Evolutionary conservation across 352 stramenopile genomes (phyloP).

Genomic region (Phytopythium cucurbitacearum): DNA sequence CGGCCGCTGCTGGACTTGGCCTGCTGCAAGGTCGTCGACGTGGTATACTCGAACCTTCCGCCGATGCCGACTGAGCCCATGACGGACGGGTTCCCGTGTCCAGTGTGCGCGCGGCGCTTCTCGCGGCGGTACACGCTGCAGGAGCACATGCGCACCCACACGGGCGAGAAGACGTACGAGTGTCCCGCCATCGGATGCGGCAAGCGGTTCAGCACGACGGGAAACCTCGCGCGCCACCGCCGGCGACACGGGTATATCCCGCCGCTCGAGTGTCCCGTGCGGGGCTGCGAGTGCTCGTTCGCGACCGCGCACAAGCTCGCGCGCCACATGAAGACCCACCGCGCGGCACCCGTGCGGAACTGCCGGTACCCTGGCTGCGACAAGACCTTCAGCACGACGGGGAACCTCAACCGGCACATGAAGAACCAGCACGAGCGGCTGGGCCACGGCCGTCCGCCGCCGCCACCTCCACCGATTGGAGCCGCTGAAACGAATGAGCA

Average conservation of each 20-base stretch:
- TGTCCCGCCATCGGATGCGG: slow-evolving; percentile 29
- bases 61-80: too few species aligned
- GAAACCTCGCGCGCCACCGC: slow-evolving; percentile 39
- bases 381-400: slow-evolving; percentile 64
- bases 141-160: slow-evolving; percentile 42
- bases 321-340: slow-evolving; percentile 49
- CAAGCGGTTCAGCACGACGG: slow-evolving; percentile 50
- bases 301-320: slow-evolving; percentile 39
- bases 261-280: slow-evolving; percentile 16
- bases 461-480: too few species aligned
- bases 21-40: too few species aligned
- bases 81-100: slow-evolving; percentile 20
- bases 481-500: too few species aligned
- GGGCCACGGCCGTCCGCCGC: slow-evolving; percentile 8
- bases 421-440: slow-evolving; percentile 42
- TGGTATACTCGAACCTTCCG: too few species aligned
- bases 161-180: slow-evolving; percentile 43
- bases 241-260: slow-evolving; percentile 34
- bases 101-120: slow-evolving; percentile 26
- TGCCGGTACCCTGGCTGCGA: slow-evolving; percentile 39
- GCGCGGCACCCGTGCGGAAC: slow-evolving; percentile 21
- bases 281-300: slow-evolving; percentile 27
- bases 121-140: slow-evolving; percentile 34
- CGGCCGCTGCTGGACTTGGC: too few species aligned
- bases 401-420: slow-evolving; percentile 59